These are phyloP conservation scores for Kodamaea kaohsiungensis DNA, from an alignment of 805 yeast genomes.

Conservation along the genomic window DNA sequence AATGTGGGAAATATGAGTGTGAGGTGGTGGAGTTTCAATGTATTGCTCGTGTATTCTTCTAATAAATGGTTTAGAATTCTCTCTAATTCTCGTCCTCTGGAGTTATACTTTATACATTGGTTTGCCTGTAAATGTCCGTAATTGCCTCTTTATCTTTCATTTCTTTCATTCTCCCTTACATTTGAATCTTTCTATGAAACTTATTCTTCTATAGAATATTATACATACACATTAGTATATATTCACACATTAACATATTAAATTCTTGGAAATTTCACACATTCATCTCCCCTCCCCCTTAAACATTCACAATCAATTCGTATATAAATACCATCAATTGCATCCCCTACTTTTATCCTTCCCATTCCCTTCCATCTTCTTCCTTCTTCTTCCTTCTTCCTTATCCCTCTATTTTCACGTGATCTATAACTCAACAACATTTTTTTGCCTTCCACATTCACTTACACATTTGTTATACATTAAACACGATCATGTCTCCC, in stretches of 20 bases:
- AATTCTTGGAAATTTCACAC: background rate
- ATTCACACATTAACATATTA: background rate
- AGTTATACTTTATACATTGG: too few relatives aligned
- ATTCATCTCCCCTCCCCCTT: background rate
- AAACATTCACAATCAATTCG: background rate
- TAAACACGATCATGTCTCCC: slow-evolving; percentile 5
- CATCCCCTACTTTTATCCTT: background rate
- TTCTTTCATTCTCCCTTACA: too few relatives aligned
- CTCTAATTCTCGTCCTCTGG: too few relatives aligned
- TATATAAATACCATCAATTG: background rate
- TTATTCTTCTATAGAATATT: too few relatives aligned
- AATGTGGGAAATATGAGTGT: too few relatives aligned
- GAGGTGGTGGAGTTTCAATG: too few relatives aligned
- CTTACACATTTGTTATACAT: background rate
- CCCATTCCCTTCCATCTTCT: background rate
- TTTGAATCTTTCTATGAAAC: too few relatives aligned
- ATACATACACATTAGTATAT: too few relatives aligned
- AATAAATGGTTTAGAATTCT: too few relatives aligned
- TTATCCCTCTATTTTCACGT: background rate
- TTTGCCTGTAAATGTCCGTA: too few relatives aligned
- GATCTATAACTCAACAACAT: background rate
- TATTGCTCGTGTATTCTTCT: too few relatives aligned
- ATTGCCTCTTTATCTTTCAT: too few relatives aligned
- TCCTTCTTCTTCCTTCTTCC: background rate
- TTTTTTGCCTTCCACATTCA: background rate